Percentiles rank a stretch among this genome's conserved stretches.
phyloP scores from a whole-genome alignment of 768 basidiomycete species.

The Mycena vulgaris region DNA sequence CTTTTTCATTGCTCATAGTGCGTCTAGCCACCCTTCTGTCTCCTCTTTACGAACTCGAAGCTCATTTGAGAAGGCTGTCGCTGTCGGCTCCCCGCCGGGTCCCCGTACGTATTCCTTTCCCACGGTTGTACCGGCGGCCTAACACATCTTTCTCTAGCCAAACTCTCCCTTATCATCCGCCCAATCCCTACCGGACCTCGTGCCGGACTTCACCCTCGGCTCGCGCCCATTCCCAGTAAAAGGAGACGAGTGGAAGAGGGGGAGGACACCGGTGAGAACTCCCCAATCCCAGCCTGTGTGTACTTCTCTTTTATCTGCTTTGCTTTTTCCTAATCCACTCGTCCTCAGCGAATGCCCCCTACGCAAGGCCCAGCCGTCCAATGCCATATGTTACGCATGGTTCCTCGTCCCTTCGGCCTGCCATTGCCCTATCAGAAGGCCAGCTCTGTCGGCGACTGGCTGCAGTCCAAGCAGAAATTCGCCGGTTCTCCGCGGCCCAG shows the following conservation, averaged over 20 bases:
- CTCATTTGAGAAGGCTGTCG: neutral
- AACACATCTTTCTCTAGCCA: neutral
- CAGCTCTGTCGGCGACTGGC: constrained; percentile 10
- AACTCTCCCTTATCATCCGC: neutral
- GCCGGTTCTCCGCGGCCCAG: neutral
- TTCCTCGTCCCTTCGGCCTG: neutral
- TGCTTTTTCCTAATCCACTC: neutral
- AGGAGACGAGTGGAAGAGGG: neutral
- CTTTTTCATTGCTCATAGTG: neutral
- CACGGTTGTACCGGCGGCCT: neutral
- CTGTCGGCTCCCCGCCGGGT: neutral
- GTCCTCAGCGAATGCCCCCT: neutral
- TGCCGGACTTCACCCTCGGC: neutral
- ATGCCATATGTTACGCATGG: neutral
- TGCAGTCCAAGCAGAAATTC: neutral
- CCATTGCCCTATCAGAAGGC: neutral
- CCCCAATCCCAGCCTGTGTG: neutral
- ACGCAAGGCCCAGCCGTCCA: neutral
- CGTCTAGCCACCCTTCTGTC: neutral
- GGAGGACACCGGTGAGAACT: neutral
- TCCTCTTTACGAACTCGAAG: neutral
- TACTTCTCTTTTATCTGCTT: neutral
- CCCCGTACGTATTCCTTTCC: neutral
- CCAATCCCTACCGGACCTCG: constrained; percentile 4
- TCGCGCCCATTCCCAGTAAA: neutral